Conservation (phyloP, 2,329 filamentous ascomycete genomes). For the Tolypocladium cylindrosporum region DNA sequence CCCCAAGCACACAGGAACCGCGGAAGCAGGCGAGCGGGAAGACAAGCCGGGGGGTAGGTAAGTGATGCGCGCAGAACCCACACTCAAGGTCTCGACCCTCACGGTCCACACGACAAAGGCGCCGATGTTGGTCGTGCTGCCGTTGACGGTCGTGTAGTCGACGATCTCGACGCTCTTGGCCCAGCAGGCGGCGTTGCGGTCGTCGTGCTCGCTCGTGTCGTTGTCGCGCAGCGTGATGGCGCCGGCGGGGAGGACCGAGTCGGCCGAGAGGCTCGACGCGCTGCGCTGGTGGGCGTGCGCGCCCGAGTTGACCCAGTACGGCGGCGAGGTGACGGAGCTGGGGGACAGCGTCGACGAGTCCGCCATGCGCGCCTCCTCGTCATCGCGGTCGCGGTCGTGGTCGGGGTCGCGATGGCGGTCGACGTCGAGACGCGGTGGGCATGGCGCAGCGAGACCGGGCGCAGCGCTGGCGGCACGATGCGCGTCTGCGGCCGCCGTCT, state of each 20-base stretch:
- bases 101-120: constrained; percentile 96
- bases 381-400: constrained; percentile 1
- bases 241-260: constrained; percentile 38
- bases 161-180: constrained; percentile 51
- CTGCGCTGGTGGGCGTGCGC: constrained; percentile 23
- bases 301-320: constrained; percentile 30
- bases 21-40: background rate
- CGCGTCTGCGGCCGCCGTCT: background rate
- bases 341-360: constrained; percentile 14
- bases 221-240: constrained; percentile 55
- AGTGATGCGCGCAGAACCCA: constrained; percentile 29
- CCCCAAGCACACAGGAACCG: background rate
- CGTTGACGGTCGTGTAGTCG: constrained; percentile 47
- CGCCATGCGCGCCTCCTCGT: background rate
- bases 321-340: constrained; percentile 26
- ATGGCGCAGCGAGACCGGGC: background rate
- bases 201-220: constrained; percentile 40
- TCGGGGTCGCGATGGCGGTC: constrained; percentile 6
- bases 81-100: constrained; percentile 73
- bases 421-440: background rate
- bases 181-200: constrained; percentile 51
- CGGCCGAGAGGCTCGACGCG: constrained; percentile 33
- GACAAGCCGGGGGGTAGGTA: background rate
- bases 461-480: background rate
- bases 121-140: constrained; percentile 52